Evolutionary conservation across 179 eudicot species (phyloP), one percentile per base, ranked within the genome.

Genomic region (Spinacia oleracea): DNA sequence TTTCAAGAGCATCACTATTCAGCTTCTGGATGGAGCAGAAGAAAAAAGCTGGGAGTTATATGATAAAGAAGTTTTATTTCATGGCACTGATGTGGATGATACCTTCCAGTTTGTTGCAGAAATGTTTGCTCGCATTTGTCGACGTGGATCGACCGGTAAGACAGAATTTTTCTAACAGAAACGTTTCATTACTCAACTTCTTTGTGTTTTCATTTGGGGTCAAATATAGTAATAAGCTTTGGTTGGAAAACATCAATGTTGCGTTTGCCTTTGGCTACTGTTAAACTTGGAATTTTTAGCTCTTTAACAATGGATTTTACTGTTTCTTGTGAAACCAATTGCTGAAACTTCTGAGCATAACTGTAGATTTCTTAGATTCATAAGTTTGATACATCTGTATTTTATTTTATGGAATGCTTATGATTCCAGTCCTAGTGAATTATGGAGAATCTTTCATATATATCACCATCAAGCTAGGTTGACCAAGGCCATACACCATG

Each of bases 141-240:
- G 98, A 55, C 95, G 98, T 80, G 98, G 98, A 62, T 91, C 97
- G 81, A 77, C 93, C 81, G 98, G 98, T 95, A 90, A 80, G 81
- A 25, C 55, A 60, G 15, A 31, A 81, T 48, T n/a, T 27, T 58
- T 53, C 65, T 58, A 58, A 31, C 56, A 16, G 11, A 5, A 9
- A n/a, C 48, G n/a, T 72, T n/a, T 74, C 31, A 63, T 40, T 73
- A 23, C 31, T 16, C 75, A 32, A 45, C 48, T 34, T 48, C 34
- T 69, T 11, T n/a, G 58, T 70, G 10, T 51, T 60, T 65, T 64
- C 42, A 10, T 40, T 42, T 0, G 72, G 32, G n/a, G 38, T 32
- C 38, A 31, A 16, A 31, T 34, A 32, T 14, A 34, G 42, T 64
- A 31, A 14, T 32, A 32, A 0, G 25, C 3, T 51, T 51, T 51